Percentiles rank a stretch among this genome's conserved stretches.
These are phyloP conservation scores for Forsythia suspensa DNA, from an alignment of 257 asterid genomes.

Conservation along the genomic window DNA sequence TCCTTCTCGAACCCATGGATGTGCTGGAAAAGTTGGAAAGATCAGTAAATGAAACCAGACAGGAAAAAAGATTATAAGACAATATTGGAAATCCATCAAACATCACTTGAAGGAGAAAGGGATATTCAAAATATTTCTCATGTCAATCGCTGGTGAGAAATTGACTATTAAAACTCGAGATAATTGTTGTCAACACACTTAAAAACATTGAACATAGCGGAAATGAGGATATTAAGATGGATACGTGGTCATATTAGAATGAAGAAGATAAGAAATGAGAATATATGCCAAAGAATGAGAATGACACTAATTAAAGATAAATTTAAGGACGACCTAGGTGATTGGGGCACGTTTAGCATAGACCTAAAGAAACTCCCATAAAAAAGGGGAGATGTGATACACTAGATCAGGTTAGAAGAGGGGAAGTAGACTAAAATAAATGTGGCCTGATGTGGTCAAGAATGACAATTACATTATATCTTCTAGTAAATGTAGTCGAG, in stretches of 20 bases:
- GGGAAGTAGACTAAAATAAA: neutral
- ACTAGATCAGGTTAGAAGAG: neutral
- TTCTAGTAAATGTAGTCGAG: neutral
- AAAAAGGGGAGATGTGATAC: neutral
- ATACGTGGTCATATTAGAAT: neutral
- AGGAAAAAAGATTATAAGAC: neutral
- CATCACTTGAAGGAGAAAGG: neutral
- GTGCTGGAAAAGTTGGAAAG: conserved; percentile 60
- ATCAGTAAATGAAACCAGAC: conserved; percentile 13
- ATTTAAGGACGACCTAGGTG: neutral
- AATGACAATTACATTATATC: neutral
- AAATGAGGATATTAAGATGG: neutral
- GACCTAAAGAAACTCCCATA: neutral
- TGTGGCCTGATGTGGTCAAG: neutral
- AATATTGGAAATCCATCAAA: neutral
- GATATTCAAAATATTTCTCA: neutral
- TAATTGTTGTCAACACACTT: neutral
- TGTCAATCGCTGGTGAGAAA: neutral
- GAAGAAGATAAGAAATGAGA: neutral
- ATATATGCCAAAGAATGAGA: neutral
- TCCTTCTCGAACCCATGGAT: conserved; percentile 99
- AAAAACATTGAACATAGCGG: neutral
- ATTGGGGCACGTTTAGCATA: neutral
- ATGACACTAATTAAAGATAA: neutral
- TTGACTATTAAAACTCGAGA: neutral